Conservation (phyloP, 1,284 basidiomycete genomes). For the Leccinum fuscescens region DNA sequence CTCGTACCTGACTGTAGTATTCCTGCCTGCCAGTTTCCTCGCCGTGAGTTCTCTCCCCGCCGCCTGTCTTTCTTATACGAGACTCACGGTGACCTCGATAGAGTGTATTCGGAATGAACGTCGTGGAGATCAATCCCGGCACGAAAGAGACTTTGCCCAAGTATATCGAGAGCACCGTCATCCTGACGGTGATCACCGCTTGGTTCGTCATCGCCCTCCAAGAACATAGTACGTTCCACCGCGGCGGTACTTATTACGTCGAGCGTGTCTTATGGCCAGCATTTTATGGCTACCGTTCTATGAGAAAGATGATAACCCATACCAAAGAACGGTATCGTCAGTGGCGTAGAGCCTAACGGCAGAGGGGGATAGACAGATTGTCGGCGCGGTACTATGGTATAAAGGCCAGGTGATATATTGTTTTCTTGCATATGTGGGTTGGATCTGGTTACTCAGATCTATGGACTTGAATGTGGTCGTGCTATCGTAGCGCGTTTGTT, state of each 20-base stretch:
- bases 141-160: conserved; percentile 35
- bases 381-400: neutral
- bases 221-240: conserved; percentile 25
- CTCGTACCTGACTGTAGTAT: conserved; percentile 33
- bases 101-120: conserved; percentile 42
- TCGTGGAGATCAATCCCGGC: conserved; percentile 37
- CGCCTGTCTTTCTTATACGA: conserved; percentile 13
- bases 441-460: neutral
- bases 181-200: conserved; percentile 48
- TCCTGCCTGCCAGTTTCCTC: conserved; percentile 30
- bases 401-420: neutral
- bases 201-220: conserved; percentile 45
- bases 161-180: conserved; percentile 44
- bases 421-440: conserved; percentile 1
- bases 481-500: neutral
- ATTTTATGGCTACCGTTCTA: conserved; percentile 1
- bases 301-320: neutral
- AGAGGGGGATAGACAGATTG: neutral
- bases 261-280: conserved; percentile 24
- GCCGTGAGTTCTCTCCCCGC: neutral
- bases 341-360: neutral
- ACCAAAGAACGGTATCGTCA: neutral
- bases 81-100: conserved; percentile 13
- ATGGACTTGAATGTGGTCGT: neutral
- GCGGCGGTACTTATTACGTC: neutral